These are phyloP conservation scores for Tephrocybe rancida DNA, from an alignment of 768 basidiomycete species.

Conservation along the genomic window DNA sequence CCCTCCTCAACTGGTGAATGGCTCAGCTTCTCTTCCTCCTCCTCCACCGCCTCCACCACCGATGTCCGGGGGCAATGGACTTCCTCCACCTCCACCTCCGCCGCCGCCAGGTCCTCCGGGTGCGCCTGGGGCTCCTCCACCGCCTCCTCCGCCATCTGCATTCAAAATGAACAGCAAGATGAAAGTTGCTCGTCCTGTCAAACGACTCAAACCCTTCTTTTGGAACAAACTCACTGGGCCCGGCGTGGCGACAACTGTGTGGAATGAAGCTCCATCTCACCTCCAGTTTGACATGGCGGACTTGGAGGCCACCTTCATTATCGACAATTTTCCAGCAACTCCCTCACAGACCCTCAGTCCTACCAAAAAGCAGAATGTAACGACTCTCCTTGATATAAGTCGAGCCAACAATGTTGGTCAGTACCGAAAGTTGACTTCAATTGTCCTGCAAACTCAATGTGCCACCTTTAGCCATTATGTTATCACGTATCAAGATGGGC, in stretches of 20 bases:
- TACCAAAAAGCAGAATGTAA: slow-evolving; percentile 59
- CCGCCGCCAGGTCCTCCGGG: slow-evolving; percentile 33
- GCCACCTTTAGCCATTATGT: slow-evolving; percentile 72
- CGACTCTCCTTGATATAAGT: slow-evolving; percentile 76
- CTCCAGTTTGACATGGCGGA: slow-evolving; percentile 64
- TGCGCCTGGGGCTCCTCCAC: slow-evolving; percentile 23
- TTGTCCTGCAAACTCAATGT: slow-evolving; percentile 6
- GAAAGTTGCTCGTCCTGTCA: slow-evolving; percentile 46
- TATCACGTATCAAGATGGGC: slow-evolving; percentile 71
- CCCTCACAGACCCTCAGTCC: slow-evolving; percentile 44
- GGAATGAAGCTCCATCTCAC: slow-evolving; percentile 56
- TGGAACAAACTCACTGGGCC: slow-evolving; percentile 78
- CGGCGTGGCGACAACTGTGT: slow-evolving; percentile 57
- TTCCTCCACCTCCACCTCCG: slow-evolving; percentile 29
- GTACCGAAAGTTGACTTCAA: slow-evolving; percentile 16
- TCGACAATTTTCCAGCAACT: slow-evolving; percentile 48
- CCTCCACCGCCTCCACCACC: slow-evolving; percentile 29
- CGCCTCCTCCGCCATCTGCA: slow-evolving; percentile 40
- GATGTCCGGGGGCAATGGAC: slow-evolving; percentile 10
- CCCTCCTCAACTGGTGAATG: slow-evolving; percentile 9
- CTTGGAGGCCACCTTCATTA: slow-evolving; percentile 71
- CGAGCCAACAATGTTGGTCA: slow-evolving; percentile 84
- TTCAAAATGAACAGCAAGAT: slow-evolving; percentile 32
- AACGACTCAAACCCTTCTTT: slow-evolving; percentile 82
- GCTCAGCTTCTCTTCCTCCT: slow-evolving; percentile 8